Conservation (phyloP, 1,139 yeast species). For the Wickerhamomyces sp. region DNA sequence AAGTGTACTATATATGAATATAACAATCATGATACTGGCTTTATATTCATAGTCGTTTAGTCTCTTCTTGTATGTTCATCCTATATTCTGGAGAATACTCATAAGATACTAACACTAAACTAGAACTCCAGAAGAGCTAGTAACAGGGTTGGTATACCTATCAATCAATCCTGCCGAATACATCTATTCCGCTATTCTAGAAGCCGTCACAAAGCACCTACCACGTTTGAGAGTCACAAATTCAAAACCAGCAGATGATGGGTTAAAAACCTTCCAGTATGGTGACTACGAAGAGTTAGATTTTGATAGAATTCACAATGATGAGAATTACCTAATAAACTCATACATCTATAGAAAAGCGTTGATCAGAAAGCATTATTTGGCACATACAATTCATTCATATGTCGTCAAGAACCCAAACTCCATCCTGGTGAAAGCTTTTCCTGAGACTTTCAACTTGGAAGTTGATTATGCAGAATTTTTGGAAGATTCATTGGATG, state of each 20-base stretch:
- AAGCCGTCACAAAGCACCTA: slow-evolving; percentile 35
- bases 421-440: slow-evolving; percentile 53
- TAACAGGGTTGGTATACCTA: slow-evolving; percentile 4
- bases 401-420: slow-evolving; percentile 71
- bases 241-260: slow-evolving; percentile 3
- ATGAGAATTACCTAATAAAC: slow-evolving; percentile 57
- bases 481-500: slow-evolving; percentile 88
- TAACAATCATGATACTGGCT: neutral
- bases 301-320: slow-evolving; percentile 45
- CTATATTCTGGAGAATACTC: neutral
- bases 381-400: slow-evolving; percentile 73
- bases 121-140: too few relatives aligned
- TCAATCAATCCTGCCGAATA: slow-evolving; percentile 41
- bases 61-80: neutral
- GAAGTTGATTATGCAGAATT: slow-evolving; percentile 98
- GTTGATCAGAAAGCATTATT: slow-evolving; percentile 80
- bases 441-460: slow-evolving; percentile 71
- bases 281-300: slow-evolving; percentile 90
- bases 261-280: slow-evolving; percentile 54
- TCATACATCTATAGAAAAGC: slow-evolving; percentile 86
- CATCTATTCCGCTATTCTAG: slow-evolving; percentile 49
- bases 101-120: too few relatives aligned
- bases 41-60: neutral
- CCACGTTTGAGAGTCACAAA: slow-evolving; percentile 18
- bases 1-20: neutral